phyloP scores from a whole-genome alignment of 177 flowering plant genomes.

The Vitis hybrid region DNA sequence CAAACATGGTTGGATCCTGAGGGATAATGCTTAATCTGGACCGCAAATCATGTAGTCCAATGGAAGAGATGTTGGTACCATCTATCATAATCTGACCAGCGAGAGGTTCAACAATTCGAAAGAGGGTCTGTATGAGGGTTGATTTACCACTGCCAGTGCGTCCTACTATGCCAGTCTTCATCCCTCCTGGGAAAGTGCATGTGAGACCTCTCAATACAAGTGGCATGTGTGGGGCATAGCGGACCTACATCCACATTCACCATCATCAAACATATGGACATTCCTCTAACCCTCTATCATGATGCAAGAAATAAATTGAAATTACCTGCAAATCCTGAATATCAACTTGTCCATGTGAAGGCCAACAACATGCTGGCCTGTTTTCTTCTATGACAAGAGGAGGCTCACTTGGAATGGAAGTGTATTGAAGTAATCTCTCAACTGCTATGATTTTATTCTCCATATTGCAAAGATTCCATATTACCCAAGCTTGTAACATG shows the following conservation, averaged over 20 bases:
- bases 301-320: not conserved
- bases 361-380: constrained; percentile 53
- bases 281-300: not conserved
- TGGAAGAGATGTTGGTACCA: constrained; percentile 52
- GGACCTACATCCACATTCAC: constrained; percentile 36
- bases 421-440: constrained; percentile 69
- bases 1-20: constrained; percentile 91
- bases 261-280: not conserved
- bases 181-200: constrained; percentile 70
- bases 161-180: constrained; percentile 79
- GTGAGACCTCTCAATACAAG: constrained; percentile 74
- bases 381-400: constrained; percentile 56
- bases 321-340: constrained; percentile 59
- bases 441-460: constrained; percentile 77
- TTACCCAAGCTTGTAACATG: constrained; percentile 45
- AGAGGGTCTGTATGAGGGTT: constrained; percentile 76
- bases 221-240: constrained; percentile 86
- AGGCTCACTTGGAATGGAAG: constrained; percentile 56
- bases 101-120: constrained; percentile 73
- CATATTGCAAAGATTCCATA: constrained; percentile 56
- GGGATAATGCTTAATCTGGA: constrained; percentile 81
- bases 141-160: constrained; percentile 91
- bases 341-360: constrained; percentile 51
- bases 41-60: constrained; percentile 79
- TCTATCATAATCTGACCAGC: constrained; percentile 65